Percentiles rank a stretch among this genome's conserved stretches.
Evolutionary conservation across 2,329 filamentous ascomycete species (phyloP).

Genomic region (Xylaria sp.): DNA sequence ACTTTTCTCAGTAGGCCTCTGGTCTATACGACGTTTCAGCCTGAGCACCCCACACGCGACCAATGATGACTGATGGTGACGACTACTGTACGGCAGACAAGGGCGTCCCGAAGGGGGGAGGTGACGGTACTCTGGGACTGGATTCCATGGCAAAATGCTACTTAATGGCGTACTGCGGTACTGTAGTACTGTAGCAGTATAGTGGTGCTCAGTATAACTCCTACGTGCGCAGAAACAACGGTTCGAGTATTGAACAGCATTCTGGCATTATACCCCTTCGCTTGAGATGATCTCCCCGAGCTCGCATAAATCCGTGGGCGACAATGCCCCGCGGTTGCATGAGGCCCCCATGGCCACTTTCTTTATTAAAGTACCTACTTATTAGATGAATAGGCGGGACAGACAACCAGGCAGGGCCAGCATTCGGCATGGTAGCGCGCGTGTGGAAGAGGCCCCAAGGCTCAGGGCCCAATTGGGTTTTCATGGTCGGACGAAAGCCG

Average conservation of each 20-base stretch:
- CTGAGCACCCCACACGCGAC: constrained; percentile 23
- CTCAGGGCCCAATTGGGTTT: constrained; percentile 19
- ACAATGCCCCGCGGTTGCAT: neutral
- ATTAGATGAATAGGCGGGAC: neutral
- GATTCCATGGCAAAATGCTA: neutral
- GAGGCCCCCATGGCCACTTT: neutral
- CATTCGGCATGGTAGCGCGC: neutral
- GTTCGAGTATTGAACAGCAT: neutral
- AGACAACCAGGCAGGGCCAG: constrained; percentile 16
- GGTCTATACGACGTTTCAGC: constrained; percentile 32
- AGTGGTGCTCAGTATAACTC: neutral
- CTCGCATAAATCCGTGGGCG: constrained; percentile 11
- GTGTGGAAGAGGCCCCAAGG: constrained; percentile 4
- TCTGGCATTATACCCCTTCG: constrained; percentile 7
- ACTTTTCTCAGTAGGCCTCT: neutral
- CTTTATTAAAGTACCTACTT: neutral
- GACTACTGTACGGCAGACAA: constrained; percentile 1
- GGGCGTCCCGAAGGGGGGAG: constrained; percentile 6
- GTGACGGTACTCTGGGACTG: constrained; percentile 14
- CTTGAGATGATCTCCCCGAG: constrained; percentile 2
- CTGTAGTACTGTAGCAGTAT: neutral
- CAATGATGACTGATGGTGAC: constrained; percentile 1
- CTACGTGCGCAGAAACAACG: neutral
- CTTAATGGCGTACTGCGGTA: neutral
- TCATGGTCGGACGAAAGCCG: constrained; percentile 5